Evolutionary conservation across 108 stramenopile genomes (phyloP).

Genomic region (Stephanodiscus triporus): DNA sequence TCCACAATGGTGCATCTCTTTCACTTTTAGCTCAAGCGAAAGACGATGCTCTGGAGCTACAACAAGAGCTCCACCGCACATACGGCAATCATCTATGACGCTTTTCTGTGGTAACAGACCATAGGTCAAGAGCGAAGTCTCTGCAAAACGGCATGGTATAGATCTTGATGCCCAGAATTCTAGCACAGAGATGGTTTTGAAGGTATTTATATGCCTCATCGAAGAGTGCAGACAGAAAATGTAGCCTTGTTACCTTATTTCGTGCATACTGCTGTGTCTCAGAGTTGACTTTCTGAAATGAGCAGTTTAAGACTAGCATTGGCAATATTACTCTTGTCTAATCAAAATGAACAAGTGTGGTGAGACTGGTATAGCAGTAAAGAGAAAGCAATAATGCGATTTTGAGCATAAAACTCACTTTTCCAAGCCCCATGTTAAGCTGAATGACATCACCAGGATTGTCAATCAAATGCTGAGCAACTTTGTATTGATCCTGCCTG

Average conservation of each 20-base stretch:
- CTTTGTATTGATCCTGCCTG: constrained; percentile 53
- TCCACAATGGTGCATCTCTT: constrained; percentile 41
- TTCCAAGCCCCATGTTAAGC: constrained; percentile 67
- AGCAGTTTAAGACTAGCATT: constrained; percentile 49
- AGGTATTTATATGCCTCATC: constrained; percentile 44
- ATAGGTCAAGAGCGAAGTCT: constrained; percentile 42
- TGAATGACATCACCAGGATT: constrained; percentile 55
- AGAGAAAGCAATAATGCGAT: not conserved
- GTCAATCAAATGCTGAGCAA: constrained; percentile 56
- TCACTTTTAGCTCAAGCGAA: constrained; percentile 54
- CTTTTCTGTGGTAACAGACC: constrained; percentile 13
- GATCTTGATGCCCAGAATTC: constrained; percentile 28
- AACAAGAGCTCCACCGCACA: constrained; percentile 42
- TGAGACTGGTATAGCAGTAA: not conserved
- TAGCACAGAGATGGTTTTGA: constrained; percentile 43
- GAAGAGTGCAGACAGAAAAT: constrained; percentile 51
- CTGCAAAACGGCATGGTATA: constrained; percentile 54
- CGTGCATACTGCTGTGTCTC: not conserved
- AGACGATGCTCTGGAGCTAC: constrained; percentile 63
- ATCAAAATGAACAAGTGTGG: not conserved
- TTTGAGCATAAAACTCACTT: constrained; percentile 19
- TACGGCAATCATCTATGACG: constrained; percentile 36
- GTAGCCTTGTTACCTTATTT: constrained; percentile 40
- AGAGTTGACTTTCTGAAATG: constrained; percentile 7
- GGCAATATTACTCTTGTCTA: constrained; percentile 60